A percentile compares a stretch with the other conserved stretches of the same genome.
These are phyloP conservation scores for Linnemannia zychae DNA, from an alignment of 192 early-diverging fungal species.

Conservation along the genomic window DNA sequence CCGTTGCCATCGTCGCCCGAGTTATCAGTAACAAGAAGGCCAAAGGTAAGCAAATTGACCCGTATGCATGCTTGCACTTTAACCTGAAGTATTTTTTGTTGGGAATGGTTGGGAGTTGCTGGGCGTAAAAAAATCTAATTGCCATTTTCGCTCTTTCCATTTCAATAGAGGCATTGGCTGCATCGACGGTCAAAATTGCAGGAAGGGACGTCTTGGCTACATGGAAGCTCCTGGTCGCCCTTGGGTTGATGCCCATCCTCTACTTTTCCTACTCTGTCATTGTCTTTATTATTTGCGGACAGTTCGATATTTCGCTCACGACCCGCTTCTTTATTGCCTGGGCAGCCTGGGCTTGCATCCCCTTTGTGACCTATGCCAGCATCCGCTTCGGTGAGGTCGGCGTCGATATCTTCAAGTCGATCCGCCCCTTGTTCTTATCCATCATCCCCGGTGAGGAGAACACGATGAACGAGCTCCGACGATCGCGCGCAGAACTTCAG, in stretches of 20 bases:
- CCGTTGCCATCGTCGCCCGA: constrained; percentile 67
- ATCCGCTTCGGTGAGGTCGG: constrained; percentile 84
- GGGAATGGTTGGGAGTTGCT: background rate
- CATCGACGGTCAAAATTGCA: constrained; percentile 94
- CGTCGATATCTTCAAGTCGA: constrained; percentile 81
- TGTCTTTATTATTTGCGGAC: constrained; percentile 65
- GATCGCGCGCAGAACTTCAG: constrained; percentile 78
- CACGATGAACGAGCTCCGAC: constrained; percentile 74
- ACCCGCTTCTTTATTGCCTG: constrained; percentile 50
- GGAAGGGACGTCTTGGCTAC: constrained; percentile 96
- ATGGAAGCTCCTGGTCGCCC: constrained; percentile 90
- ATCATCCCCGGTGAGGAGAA: constrained; percentile 66
- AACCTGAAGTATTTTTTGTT: too few relatives aligned
- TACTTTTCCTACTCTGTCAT: constrained; percentile 81
- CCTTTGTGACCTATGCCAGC: constrained; percentile 79
- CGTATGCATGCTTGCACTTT: background rate
- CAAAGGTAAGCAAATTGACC: constrained; percentile 46
- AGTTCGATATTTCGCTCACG: constrained; percentile 57
- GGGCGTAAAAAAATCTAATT: background rate
- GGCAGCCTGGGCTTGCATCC: constrained; percentile 65
- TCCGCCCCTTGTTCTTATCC: constrained; percentile 88
- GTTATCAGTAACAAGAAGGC: constrained; percentile 69
- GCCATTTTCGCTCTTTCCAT: background rate
- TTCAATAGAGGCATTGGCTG: constrained; percentile 78
- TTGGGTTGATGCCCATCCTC: constrained; percentile 80